A percentile compares a stretch with the other conserved stretches of the same genome.
phyloP scores from a whole-genome alignment of 2,329 filamentous ascomycete genomes.

The Hypoxylon sp. region DNA sequence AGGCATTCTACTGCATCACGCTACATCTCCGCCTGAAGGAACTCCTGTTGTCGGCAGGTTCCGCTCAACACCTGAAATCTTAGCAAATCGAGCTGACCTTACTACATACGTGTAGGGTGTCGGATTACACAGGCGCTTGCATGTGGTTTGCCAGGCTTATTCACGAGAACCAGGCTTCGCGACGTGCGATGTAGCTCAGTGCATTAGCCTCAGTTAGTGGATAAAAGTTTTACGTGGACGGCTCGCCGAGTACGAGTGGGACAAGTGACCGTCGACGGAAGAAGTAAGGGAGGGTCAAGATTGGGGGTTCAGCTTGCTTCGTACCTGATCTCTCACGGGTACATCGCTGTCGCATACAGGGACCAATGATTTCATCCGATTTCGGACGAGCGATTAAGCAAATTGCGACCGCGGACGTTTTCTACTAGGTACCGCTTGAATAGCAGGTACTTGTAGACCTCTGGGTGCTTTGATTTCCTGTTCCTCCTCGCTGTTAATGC shows the following conservation, averaged over 20 bases:
- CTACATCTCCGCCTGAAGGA: slow-evolving; percentile 12
- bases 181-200: slow-evolving; percentile 9
- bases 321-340: slow-evolving; percentile 20
- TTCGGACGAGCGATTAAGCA: slow-evolving; percentile 21
- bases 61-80: slow-evolving; percentile 5
- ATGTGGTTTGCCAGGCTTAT: slow-evolving; percentile 22
- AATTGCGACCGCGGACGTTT: neutral
- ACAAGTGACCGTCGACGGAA: slow-evolving; percentile 14
- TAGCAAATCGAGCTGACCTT: slow-evolving; percentile 7
- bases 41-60: neutral
- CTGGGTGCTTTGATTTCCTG: too few species aligned
- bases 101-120: slow-evolving; percentile 1
- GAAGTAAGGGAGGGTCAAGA: slow-evolving; percentile 10
- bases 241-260: slow-evolving; percentile 8
- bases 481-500: too few species aligned
- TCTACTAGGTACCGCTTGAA: neutral
- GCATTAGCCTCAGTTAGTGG: slow-evolving; percentile 24
- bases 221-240: slow-evolving; percentile 25
- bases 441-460: slow-evolving; percentile 10
- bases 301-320: slow-evolving; percentile 11
- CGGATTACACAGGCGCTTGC: slow-evolving; percentile 18
- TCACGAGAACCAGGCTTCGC: slow-evolving; percentile 21
- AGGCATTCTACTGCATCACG: slow-evolving; percentile 8
- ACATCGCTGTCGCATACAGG: slow-evolving; percentile 8
- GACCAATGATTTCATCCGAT: slow-evolving; percentile 32